Conservation (phyloP, 305 asterid genomes). For the Fraxinus latifolia region DNA sequence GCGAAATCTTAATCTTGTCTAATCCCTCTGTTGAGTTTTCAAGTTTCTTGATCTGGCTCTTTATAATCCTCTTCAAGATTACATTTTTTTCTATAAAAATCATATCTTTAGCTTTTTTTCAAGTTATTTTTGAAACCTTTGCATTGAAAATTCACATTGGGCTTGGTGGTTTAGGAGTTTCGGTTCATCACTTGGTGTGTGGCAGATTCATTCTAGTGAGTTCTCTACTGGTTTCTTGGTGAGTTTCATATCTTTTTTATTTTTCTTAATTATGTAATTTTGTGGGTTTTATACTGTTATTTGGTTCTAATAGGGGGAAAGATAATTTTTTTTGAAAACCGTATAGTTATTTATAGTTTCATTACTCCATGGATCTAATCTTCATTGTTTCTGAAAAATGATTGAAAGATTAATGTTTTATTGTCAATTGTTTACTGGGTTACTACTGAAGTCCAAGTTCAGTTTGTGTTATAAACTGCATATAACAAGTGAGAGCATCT, state of each 20-base stretch:
- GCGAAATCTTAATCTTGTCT: neutral
- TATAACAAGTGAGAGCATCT: conserved; percentile 6
- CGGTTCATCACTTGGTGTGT: conserved; percentile 1
- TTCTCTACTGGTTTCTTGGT: conserved; percentile 21
- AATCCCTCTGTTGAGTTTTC: conserved; percentile 1
- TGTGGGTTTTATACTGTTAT: neutral
- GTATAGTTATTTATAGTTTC: neutral
- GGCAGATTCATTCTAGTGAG: conserved; percentile 3
- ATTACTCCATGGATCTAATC: conserved; percentile 29
- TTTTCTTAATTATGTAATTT: neutral
- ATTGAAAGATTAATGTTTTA: neutral
- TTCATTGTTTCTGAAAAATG: conserved; percentile 17
- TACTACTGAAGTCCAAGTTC: neutral
- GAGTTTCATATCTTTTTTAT: conserved; percentile 5
- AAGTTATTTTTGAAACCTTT: neutral
- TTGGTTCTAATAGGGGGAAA: neutral
- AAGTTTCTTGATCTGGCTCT: conserved; percentile 27
- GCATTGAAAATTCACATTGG: conserved; percentile 13
- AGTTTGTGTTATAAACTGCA: neutral
- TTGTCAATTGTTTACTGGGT: neutral
- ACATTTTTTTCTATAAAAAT: neutral
- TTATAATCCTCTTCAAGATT: neutral
- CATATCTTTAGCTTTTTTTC: neutral
- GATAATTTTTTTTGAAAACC: conserved; percentile 4
- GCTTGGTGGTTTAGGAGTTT: conserved; percentile 20